Conservation (phyloP, 768 basidiomycete species). For the Boletellus sp. region DNA sequence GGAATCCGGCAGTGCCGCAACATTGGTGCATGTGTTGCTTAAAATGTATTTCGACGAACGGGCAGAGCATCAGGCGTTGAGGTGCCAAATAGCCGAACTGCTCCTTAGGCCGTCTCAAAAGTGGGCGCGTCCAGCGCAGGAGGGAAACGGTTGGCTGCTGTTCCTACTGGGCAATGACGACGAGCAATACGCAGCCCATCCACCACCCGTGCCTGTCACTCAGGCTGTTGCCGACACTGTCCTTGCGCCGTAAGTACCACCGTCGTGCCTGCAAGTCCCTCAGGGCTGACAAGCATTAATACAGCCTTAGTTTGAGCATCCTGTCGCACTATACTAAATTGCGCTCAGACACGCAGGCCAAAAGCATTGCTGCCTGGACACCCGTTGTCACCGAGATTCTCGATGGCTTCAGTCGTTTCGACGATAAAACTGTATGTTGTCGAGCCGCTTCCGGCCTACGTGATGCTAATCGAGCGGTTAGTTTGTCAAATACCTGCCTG, state of each 20-base stretch:
- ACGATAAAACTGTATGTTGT: conserved; percentile 79
- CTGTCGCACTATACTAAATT: conserved; percentile 89
- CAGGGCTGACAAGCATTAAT: conserved; percentile 3
- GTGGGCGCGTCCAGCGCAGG: not conserved
- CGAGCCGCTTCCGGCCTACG: not conserved
- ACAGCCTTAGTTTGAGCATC: conserved; percentile 82
- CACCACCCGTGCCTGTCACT: not conserved
- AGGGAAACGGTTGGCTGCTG: conserved; percentile 19
- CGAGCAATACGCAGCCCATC: conserved; percentile 6
- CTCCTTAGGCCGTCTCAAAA: conserved; percentile 39
- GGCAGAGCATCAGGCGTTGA: conserved; percentile 80
- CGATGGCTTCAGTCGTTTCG: conserved; percentile 84
- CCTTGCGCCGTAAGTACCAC: conserved; percentile 44
- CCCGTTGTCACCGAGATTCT: conserved; percentile 97
- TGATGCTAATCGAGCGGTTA: conserved; percentile 31
- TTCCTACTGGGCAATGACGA: conserved; percentile 42
- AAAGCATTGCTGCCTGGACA: conserved; percentile 96
- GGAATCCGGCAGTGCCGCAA: conserved; percentile 95
- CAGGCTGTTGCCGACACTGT: not conserved
- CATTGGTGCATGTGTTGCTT: conserved; percentile 85
- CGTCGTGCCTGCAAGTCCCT: not conserved
- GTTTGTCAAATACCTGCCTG: conserved; percentile 86
- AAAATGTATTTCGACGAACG: conserved; percentile 93
- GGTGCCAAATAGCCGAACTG: conserved; percentile 74
- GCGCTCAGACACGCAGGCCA: conserved; percentile 83